These are phyloP conservation scores for Trichophyton simii DNA, from an alignment of 2,329 filamentous ascomycete genomes.

Conservation along the genomic window DNA sequence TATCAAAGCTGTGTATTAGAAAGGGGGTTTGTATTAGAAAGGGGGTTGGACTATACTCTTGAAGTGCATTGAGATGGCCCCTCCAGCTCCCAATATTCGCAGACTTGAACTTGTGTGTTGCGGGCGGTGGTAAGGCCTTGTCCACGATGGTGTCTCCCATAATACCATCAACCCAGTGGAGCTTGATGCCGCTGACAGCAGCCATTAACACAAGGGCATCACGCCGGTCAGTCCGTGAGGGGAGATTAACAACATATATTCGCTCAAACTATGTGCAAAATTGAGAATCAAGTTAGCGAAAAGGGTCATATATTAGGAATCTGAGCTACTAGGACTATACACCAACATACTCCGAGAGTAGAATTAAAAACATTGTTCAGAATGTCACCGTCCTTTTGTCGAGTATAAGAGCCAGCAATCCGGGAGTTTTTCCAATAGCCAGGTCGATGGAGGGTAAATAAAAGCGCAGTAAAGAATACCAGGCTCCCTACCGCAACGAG, in stretches of 20 bases:
- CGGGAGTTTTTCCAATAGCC: not conserved
- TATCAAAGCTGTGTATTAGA: not conserved
- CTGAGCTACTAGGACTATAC: not conserved
- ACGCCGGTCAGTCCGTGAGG: constrained; percentile 38
- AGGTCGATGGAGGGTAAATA: not conserved
- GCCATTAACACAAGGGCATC: constrained; percentile 37
- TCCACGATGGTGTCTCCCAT: constrained; percentile 29
- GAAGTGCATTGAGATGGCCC: constrained; percentile 29
- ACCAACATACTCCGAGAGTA: not conserved
- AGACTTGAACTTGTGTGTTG: constrained; percentile 12
- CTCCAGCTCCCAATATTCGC: constrained; percentile 33
- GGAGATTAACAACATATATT: constrained; percentile 37
- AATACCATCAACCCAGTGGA: constrained; percentile 37
- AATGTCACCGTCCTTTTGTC: not conserved
- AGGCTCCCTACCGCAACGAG: not conserved
- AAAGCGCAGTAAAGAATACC: not conserved
- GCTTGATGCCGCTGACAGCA: constrained; percentile 30
- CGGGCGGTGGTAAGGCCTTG: constrained; percentile 32
- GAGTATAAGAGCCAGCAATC: not conserved
- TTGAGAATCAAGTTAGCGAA: not conserved
- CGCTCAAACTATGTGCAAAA: constrained; percentile 29
- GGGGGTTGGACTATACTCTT: constrained; percentile 15
- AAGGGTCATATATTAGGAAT: not conserved
- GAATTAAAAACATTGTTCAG: not conserved
- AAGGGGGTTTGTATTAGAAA: too few species aligned